Conservation (phyloP, 805 yeast species). For the Candida gorgasii region DNA sequence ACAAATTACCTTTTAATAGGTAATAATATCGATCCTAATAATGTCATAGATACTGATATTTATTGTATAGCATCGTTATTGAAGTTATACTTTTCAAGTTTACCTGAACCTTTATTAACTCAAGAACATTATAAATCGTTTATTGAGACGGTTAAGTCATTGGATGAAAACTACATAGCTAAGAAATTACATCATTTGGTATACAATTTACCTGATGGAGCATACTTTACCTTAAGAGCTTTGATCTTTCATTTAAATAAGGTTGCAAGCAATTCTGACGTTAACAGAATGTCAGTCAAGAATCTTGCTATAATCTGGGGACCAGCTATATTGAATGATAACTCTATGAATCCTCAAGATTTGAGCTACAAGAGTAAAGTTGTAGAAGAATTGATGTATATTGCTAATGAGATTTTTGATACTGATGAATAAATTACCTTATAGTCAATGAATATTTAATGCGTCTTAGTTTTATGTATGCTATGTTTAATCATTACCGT, state of each 20-base stretch:
- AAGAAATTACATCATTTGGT: slow-evolving; percentile 86
- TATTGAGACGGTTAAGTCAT: slow-evolving; percentile 62
- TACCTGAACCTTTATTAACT: slow-evolving; percentile 87
- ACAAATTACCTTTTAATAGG: slow-evolving; percentile 52
- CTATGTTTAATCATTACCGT: no score
- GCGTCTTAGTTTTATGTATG: no score
- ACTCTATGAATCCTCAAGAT: slow-evolving; percentile 65
- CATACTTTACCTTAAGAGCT: slow-evolving; percentile 87
- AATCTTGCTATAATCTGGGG: slow-evolving; percentile 94
- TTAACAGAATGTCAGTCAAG: slow-evolving; percentile 79
- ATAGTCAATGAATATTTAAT: no score
- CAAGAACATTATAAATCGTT: slow-evolving; percentile 60
- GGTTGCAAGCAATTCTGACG: slow-evolving; percentile 60
- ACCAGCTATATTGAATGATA: slow-evolving; percentile 75
- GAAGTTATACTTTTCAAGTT: slow-evolving; percentile 76
- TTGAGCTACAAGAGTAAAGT: slow-evolving; percentile 74
- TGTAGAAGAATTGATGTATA: slow-evolving; percentile 79
- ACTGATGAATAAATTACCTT: slow-evolving; percentile 38
- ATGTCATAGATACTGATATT: slow-evolving; percentile 74
- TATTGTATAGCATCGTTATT: slow-evolving; percentile 85
- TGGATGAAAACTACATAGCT: slow-evolving; percentile 47
- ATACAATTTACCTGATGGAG: slow-evolving; percentile 90
- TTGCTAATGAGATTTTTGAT: slow-evolving; percentile 75
- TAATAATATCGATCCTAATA: slow-evolving; percentile 38
- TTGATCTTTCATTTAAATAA: slow-evolving; percentile 82